A percentile compares a stretch with the other conserved stretches of the same genome.
phyloP scores from a whole-genome alignment of 805 yeast species.

The Wickerhamomyces hampshirensis region DNA sequence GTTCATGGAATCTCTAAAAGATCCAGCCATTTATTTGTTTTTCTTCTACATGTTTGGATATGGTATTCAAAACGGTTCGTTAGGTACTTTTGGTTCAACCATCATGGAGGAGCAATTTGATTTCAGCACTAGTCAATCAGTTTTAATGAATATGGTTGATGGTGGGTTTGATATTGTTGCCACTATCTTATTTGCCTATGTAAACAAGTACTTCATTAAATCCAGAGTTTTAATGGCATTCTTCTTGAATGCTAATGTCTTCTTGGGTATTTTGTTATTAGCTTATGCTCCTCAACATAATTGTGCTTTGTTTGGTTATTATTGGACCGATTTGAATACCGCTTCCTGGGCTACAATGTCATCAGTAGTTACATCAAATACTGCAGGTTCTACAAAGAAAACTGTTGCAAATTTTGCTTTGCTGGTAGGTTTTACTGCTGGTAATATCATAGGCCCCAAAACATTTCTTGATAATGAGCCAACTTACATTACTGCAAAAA shows the following conservation, averaged over 20 bases:
- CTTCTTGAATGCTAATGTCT: conserved; percentile 16
- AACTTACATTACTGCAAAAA: conserved; percentile 47
- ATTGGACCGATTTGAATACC: conserved; percentile 31
- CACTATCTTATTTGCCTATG: conserved; percentile 14
- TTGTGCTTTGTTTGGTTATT: conserved; percentile 22
- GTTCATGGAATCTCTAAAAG: conserved; percentile 45
- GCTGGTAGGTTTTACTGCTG: conserved; percentile 60
- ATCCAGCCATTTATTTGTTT: conserved; percentile 44
- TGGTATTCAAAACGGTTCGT: conserved; percentile 50
- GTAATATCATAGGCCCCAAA: conserved; percentile 70
- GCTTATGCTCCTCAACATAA: conserved; percentile 28
- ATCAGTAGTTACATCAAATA: conserved; percentile 38
- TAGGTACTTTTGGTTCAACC: conserved; percentile 15
- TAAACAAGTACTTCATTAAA: conserved; percentile 18
- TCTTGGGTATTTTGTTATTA: conserved; percentile 29
- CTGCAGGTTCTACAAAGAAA: conserved; percentile 71
- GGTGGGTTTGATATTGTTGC: conserved; percentile 23
- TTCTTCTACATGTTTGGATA: conserved; percentile 36
- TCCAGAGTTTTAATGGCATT: conserved; percentile 20
- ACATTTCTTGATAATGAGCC: conserved; percentile 58
- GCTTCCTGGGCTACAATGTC: conserved; percentile 31
- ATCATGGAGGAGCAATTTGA: conserved; percentile 9
- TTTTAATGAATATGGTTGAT: conserved; percentile 28
- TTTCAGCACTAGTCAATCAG: conserved; percentile 8
- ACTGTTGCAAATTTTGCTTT: conserved; percentile 51